Evolutionary conservation across 179 eudicot species (phyloP).

Genomic region (Silene coronaria): DNA sequence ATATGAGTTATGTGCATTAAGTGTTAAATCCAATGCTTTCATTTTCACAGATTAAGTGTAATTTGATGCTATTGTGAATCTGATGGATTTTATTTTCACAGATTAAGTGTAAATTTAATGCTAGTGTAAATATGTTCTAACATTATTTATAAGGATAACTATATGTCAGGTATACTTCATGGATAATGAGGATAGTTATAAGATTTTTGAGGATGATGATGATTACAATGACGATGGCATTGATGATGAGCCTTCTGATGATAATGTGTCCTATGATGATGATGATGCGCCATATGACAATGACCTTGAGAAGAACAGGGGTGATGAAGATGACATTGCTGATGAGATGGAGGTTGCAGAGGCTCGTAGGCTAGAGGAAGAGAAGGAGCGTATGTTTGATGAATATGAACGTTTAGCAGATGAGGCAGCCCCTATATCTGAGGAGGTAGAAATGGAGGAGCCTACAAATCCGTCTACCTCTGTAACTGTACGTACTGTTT

Average conservation of each 20-base stretch:
- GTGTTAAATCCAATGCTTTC: too few relatives aligned
- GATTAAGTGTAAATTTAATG: too few relatives aligned
- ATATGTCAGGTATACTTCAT: background rate
- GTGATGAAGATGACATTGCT: background rate
- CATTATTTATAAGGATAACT: too few relatives aligned
- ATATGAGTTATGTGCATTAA: too few relatives aligned
- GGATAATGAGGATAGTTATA: background rate
- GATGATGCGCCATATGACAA: background rate
- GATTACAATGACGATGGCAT: background rate
- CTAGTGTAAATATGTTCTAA: too few relatives aligned
- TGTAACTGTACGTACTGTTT: background rate
- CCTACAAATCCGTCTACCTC: background rate
- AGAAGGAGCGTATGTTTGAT: background rate
- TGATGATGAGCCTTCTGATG: background rate
- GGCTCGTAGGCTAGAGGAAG: background rate
- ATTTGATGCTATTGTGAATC: too few relatives aligned
- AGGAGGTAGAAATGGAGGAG: too few relatives aligned
- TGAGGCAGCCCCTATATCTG: too few relatives aligned
- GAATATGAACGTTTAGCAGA: background rate
- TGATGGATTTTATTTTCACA: too few relatives aligned
- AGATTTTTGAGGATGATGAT: background rate
- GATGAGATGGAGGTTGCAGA: background rate
- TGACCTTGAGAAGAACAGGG: background rate
- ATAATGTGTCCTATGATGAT: too few relatives aligned
- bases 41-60: too few relatives aligned